Evolutionary conservation across 2,329 filamentous ascomycete species (phyloP).

Genomic region (Blumeria hordei): DNA sequence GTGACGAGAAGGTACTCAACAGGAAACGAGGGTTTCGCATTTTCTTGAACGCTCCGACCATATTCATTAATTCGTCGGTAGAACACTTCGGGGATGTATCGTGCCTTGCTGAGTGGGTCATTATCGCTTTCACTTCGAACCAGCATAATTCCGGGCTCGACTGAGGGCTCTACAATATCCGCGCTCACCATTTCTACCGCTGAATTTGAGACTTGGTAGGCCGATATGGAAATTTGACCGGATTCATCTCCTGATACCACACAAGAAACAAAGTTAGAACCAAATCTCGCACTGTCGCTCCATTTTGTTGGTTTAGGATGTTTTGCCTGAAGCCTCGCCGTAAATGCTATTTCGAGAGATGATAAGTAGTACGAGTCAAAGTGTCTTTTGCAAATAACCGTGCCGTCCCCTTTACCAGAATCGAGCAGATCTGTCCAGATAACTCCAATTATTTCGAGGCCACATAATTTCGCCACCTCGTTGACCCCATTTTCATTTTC

Average conservation of each 20-base stretch:
- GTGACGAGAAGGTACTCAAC: conserved; percentile 93
- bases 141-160: conserved; percentile 80
- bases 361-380: conserved; percentile 79
- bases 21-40: conserved; percentile 86
- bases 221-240: conserved; percentile 67
- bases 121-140: conserved; percentile 78
- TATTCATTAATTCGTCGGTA: conserved; percentile 93
- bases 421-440: conserved; percentile 88
- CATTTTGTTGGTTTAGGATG: conserved; percentile 84
- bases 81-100: conserved; percentile 95
- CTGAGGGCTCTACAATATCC: conserved; percentile 84
- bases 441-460: conserved; percentile 69
- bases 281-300: conserved; percentile 85
- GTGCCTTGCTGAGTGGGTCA: conserved; percentile 36
- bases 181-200: conserved; percentile 93
- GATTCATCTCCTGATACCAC: conserved; percentile 81
- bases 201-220: conserved; percentile 87
- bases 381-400: conserved; percentile 84
- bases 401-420: conserved; percentile 56
- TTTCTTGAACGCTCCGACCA: conserved; percentile 85
- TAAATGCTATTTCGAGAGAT: conserved; percentile 76
- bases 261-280: conserved; percentile 92
- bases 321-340: conserved; percentile 65
- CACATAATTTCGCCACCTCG: conserved; percentile 57
- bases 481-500: conserved; percentile 64